Base-by-base conservation (phyloP, 352 stramenopile species). In the Pythium oligandrum region DNA sequence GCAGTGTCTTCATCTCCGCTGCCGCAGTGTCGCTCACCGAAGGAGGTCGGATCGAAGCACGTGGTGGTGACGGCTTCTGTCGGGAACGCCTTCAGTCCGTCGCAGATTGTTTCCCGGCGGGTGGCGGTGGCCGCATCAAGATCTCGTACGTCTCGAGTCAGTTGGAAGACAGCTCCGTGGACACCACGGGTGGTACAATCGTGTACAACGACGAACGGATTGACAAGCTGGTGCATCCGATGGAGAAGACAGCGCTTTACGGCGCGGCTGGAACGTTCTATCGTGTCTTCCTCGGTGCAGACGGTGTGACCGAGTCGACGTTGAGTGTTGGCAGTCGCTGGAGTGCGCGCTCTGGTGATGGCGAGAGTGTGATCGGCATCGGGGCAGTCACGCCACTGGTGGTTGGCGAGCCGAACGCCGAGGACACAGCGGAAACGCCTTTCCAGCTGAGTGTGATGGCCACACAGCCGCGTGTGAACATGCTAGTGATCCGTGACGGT, bases 141-240 rank as follows among this genome's bases (percentile, higher is more conserved):
- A 80, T 90, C 34, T 66, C 70, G 17, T 90, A 75, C 57, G 72
- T 75, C 44, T 90, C 79, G 17, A 88, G 79, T 34, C 75, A 87
- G 49, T 57, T 90, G 0, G 58, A 81, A n/a, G 69, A 73, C 9
- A 52, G 69, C 48, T 63, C 69, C 1, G 70, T 90, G 6, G 73
- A 86, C 52, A 74, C 71, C n/a, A 74, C 71, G 1, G 79, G 79
- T 34, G 79, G 79, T 17, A 63, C 46, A 3, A 30, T 90, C 4
- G 45, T 57, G 1, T 39, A 44, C 11, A 47, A 56, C 7, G 63
- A 59, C 40, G 58, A 70, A 4, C 39, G 69, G 26, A 48, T 78
- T 6, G 53, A 55, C 6, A 63, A 72, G 3, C 60, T 59, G 4
- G 65, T 86, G 63, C 56, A 64, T 2, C 63, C 67, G 6, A 63